Conservation (phyloP, 257 asterid genomes). For the Ocimum tenuiflorum region DNA sequence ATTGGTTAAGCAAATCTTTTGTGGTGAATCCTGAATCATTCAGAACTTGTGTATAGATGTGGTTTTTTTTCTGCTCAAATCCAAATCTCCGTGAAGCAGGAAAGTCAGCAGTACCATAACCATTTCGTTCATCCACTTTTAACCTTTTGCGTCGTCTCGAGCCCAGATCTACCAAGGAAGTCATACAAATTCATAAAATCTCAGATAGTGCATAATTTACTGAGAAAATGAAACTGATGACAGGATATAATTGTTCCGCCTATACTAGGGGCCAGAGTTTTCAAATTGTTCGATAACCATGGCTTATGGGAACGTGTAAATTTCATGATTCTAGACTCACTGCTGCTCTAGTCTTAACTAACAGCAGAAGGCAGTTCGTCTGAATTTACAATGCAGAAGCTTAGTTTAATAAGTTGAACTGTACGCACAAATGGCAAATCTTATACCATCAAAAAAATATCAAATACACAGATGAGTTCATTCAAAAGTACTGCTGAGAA, state of each 20-base stretch:
- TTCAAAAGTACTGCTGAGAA: not conserved
- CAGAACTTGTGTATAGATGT: constrained; percentile 22
- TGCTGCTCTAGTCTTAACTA: not conserved
- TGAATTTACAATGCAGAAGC: not conserved
- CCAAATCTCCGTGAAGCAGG: constrained; percentile 47
- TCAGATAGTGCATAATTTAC: not conserved
- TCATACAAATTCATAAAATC: constrained; percentile 7
- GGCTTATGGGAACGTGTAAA: too few relatives aligned
- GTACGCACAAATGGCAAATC: not conserved
- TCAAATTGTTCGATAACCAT: not conserved
- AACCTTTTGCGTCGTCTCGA: constrained; percentile 45
- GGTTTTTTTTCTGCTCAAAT: constrained; percentile 27
- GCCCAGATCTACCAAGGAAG: constrained; percentile 33
- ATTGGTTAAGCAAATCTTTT: constrained; percentile 30
- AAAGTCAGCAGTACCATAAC: constrained; percentile 15
- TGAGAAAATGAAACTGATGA: not conserved
- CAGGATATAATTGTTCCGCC: not conserved
- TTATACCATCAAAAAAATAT: too few relatives aligned
- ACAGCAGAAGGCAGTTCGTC: not conserved
- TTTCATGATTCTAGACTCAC: not conserved
- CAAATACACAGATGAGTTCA: not conserved
- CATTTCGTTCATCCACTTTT: constrained; percentile 32
- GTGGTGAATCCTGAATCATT: constrained; percentile 42
- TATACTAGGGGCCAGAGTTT: not conserved
- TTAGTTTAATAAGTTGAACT: too few relatives aligned